A percentile compares a stretch with the other conserved stretches of the same genome.
phyloP scores from a whole-genome alignment of 768 basidiomycete genomes.

The Suillus variegatus region DNA sequence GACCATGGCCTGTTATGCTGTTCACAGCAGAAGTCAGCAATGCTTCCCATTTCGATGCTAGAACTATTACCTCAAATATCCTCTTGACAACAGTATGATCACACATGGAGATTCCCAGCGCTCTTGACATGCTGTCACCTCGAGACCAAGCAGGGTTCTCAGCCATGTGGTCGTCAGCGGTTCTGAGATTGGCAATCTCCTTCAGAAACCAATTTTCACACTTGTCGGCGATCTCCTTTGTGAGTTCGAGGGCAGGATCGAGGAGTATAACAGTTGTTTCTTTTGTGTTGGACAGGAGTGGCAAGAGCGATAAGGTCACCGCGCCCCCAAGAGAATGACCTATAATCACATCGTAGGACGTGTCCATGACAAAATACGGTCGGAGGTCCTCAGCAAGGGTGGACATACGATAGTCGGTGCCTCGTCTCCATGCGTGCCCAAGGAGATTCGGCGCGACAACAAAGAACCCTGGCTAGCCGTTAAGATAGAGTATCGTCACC shows the following conservation, averaged over 20 bases:
- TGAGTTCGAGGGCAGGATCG: neutral
- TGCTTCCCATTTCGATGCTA: neutral
- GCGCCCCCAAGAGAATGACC: neutral
- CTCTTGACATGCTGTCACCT: neutral
- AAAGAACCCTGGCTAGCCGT: neutral
- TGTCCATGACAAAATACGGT: neutral
- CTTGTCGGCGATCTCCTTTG: neutral
- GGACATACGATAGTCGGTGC: neutral
- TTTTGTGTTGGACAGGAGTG: neutral
- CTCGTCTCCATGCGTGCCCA: neutral
- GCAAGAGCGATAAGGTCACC: neutral
- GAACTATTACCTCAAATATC: neutral
- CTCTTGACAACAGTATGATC: neutral
- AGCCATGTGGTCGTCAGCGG: neutral
- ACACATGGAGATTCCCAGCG: neutral
- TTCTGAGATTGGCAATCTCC: neutral
- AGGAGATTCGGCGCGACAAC: neutral
- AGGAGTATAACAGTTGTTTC: neutral
- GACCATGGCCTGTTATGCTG: neutral
- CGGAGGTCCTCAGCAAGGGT: neutral
- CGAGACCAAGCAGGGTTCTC: neutral
- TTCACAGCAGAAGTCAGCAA: neutral
- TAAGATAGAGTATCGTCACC: neutral
- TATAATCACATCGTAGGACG: neutral
- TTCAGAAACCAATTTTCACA: neutral